Evolutionary conservation across 116 monocot genomes (phyloP).

Genomic region (Dioscorea cayenensis): DNA sequence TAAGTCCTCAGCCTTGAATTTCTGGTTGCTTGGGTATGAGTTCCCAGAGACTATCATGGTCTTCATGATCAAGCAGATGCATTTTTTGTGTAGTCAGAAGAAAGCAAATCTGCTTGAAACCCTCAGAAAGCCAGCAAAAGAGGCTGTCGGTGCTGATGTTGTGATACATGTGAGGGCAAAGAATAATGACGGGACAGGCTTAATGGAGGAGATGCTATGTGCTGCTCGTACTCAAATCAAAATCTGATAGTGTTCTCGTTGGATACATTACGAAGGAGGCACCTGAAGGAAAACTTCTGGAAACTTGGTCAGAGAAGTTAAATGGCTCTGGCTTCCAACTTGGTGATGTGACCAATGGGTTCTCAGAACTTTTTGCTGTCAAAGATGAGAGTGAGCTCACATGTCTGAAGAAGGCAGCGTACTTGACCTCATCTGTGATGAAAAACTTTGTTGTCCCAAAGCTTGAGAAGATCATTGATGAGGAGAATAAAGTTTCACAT

Average conservation of each 20-base stretch:
- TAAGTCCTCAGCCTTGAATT: constrained; percentile 86
- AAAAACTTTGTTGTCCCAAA: constrained; percentile 84
- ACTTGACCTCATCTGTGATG: constrained; percentile 62
- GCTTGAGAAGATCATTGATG: constrained; percentile 81
- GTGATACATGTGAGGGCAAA: constrained; percentile 73
- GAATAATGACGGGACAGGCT: constrained; percentile 49
- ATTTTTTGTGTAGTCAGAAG: constrained; percentile 80
- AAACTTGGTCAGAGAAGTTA: constrained; percentile 72
- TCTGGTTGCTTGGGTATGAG: constrained; percentile 91
- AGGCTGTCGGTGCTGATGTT: constrained; percentile 59
- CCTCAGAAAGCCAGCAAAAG: constrained; percentile 50
- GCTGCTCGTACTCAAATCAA: constrained; percentile 30
- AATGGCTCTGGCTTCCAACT: constrained; percentile 41
- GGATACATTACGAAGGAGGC: constrained; percentile 75
- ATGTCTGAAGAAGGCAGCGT: constrained; percentile 79
- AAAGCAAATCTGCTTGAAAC: constrained; percentile 69
- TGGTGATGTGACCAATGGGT: constrained; percentile 65
- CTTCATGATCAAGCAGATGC: constrained; percentile 76
- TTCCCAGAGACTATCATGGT: constrained; percentile 93
- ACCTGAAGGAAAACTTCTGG: constrained; percentile 83
- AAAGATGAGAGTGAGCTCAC: constrained; percentile 65
- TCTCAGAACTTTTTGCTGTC: constrained; percentile 75
- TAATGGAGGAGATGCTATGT: constrained; percentile 54
- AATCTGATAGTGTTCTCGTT: constrained; percentile 42
- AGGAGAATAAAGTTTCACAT: constrained; percentile 72